Evolutionary conservation across 75 land plant genomes (phyloP), one percentile per base, ranked within the genome.

Genomic region (Pinus albicaulis): DNA sequence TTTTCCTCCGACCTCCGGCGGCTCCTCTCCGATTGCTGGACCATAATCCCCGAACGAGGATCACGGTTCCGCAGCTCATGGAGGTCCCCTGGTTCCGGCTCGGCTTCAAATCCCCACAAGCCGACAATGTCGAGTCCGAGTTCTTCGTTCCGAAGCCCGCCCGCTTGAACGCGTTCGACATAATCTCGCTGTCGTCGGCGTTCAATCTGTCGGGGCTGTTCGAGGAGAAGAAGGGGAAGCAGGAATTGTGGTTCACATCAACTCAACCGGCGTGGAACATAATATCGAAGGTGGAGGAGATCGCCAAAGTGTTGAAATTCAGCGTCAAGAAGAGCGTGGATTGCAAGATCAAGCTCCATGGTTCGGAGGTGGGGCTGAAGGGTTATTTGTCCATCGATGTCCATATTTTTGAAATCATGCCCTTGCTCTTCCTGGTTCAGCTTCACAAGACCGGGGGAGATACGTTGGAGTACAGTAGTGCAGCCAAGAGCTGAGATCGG

Each of bases 201-300:
- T 86, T 90, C 52, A 81, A 90, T 74, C 75, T 90, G 1, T 88
- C 88, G 11, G 92, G 90, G 3, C 55, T 90, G 57, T 90, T 90
- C 71, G 92, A 90, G 78, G 81, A 88, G 20, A 80, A 55, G 17
- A 48, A n/a, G 11, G 83, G 86, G 53, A 85, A 57, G 26, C 75
- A 77, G 57, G 80, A 76, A 58, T 83, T 72, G 80, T 76, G 85
- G 77, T 89, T 87, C 57, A 83, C 89, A 15, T 48, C 77, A 52
- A 78, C 14, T 22, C 31, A 55, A 31, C 83, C 89, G 57, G 83
- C 61, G 38, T 78, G 69, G 62, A 60, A 57, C 79, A 74, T 89
- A 23, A 63, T 79, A 68, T 80, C 87, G 76, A 86, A 72, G 71
- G 64, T 91, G 59, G 85, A 77, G 59, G 89, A 84, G 83, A 77